These are phyloP conservation scores for Gossypium mustelinum DNA, from an alignment of 345 rosid genomes.

Conservation along the genomic window DNA sequence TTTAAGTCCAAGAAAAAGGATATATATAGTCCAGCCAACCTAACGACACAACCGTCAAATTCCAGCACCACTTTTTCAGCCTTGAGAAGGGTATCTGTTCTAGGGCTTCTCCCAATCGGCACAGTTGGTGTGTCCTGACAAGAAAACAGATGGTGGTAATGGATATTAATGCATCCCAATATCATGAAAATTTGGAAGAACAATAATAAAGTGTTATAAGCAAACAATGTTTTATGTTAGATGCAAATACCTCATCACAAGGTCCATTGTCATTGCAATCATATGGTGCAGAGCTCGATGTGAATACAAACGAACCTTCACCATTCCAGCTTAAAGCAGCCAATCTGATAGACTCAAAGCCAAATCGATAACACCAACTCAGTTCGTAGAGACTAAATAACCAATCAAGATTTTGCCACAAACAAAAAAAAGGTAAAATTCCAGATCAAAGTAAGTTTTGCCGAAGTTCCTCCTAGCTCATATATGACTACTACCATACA, in stretches of 20 bases:
- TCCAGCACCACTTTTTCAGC: conserved; percentile 77
- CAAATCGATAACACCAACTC: conserved; percentile 14
- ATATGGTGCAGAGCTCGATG: conserved; percentile 85
- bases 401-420: neutral
- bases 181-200: neutral
- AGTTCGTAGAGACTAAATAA: neutral
- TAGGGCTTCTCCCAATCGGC: conserved; percentile 82
- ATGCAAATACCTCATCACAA: conserved; percentile 65
- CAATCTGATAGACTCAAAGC: conserved; percentile 41
- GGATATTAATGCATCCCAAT: neutral
- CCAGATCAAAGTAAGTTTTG: neutral
- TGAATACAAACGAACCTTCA: conserved; percentile 81
- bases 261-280: conserved; percentile 75
- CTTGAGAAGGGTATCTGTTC: conserved; percentile 75
- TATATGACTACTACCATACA: neutral
- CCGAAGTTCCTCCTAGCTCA: neutral
- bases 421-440: neutral
- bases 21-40: conserved; percentile 97
- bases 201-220: neutral
- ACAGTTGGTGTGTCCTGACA: conserved; percentile 71
- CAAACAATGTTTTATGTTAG: conserved; percentile 12
- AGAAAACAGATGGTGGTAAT: neutral
- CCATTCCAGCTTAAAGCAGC: conserved; percentile 89
- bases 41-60: conserved; percentile 66
- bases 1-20: conserved; percentile 45